Evolutionary conservation across 768 basidiomycete species (phyloP).

Genomic region (Russula sp.): DNA sequence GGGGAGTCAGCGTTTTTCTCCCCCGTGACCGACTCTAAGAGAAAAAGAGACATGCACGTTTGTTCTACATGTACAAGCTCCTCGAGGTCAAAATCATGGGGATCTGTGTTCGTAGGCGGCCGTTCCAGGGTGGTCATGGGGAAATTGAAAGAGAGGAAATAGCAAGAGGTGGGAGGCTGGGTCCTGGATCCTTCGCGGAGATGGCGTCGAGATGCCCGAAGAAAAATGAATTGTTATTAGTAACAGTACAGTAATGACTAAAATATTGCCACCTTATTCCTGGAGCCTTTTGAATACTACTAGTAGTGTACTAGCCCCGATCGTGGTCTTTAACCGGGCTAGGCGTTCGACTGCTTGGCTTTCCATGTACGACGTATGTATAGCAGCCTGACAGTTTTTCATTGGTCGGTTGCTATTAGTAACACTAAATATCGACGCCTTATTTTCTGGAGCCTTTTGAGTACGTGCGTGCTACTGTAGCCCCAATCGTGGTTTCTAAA

Average conservation of each 20-base stretch:
- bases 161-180: not conserved
- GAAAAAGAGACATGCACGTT: conserved; percentile 24
- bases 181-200: conserved; percentile 7
- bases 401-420: too few relatives aligned
- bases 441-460: too few relatives aligned
- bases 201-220: conserved; percentile 3
- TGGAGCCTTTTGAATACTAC: not conserved
- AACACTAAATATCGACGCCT: too few relatives aligned
- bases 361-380: too few relatives aligned
- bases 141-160: not conserved
- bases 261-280: not conserved
- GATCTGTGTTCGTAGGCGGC: not conserved
- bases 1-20: not conserved
- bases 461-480: too few relatives aligned
- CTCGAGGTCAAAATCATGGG: conserved; percentile 28
- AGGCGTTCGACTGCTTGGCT: too few relatives aligned
- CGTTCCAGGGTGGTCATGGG: not conserved
- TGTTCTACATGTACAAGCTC: conserved; percentile 31
- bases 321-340: not conserved
- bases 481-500: too few relatives aligned
- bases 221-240: not conserved
- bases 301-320: not conserved
- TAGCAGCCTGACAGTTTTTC: too few relatives aligned
- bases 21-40: not conserved
- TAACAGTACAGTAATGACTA: not conserved